A percentile compares a stretch with the other conserved stretches of the same genome.
These are phyloP conservation scores for Trichoderma breve DNA, from an alignment of 2,329 filamentous ascomycete genomes.

Conservation along the genomic window DNA sequence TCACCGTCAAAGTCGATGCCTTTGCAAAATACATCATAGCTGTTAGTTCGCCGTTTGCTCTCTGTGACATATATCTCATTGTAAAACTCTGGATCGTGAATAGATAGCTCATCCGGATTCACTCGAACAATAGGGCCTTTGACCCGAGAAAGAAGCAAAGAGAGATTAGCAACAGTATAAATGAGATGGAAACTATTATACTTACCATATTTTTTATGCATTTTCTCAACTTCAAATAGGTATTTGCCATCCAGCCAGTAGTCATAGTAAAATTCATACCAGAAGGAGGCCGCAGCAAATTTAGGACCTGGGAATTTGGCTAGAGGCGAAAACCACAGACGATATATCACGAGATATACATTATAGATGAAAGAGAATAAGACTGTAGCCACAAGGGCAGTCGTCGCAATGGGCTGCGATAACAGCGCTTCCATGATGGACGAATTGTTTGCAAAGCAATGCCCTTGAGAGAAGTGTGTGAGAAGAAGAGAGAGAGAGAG, in stretches of 20 bases:
- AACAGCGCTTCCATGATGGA: background rate
- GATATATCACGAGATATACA: background rate
- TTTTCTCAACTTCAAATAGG: constrained; percentile 28
- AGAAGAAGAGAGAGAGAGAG: background rate
- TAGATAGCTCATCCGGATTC: constrained; percentile 34
- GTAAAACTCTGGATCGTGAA: constrained; percentile 29
- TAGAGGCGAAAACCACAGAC: constrained; percentile 32
- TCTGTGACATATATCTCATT: constrained; percentile 27
- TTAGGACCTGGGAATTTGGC: constrained; percentile 32
- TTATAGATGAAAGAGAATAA: constrained; percentile 21
- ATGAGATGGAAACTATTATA: background rate
- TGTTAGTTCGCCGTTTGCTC: background rate
- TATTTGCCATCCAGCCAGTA: constrained; percentile 27
- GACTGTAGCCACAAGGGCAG: background rate
- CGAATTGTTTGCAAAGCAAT: background rate
- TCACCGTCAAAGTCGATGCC: constrained; percentile 3
- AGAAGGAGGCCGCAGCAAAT: constrained; percentile 28
- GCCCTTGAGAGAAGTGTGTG: background rate
- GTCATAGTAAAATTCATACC: constrained; percentile 32
- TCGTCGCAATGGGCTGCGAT: background rate
- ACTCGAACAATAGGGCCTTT: constrained; percentile 34
- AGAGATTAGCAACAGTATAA: background rate
- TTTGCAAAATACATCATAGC: background rate
- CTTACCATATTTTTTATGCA: constrained; percentile 33
- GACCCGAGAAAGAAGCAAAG: background rate